phyloP scores from a whole-genome alignment of 805 yeast genomes.

The Wickerhamomyces chambardii region DNA sequence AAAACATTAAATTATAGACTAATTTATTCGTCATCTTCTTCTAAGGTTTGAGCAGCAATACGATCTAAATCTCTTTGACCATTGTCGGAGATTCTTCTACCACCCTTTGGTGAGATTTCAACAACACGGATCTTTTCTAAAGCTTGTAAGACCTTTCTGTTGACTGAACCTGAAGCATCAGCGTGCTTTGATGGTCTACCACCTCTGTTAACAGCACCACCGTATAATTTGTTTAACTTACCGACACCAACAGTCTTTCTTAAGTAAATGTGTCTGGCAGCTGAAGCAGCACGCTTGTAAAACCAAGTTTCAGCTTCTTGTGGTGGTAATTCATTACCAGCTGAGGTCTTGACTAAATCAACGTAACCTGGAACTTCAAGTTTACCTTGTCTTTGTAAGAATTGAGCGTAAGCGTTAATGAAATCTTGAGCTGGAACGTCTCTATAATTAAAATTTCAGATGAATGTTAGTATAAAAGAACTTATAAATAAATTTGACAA shows the following conservation, averaged over 20 bases:
- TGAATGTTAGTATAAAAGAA: neutral
- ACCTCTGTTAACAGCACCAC: slow-evolving; percentile 99
- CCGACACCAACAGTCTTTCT: slow-evolving; percentile 99
- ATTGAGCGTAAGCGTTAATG: slow-evolving; percentile 98
- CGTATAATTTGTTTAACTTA: slow-evolving; percentile 97
- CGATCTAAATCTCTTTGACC: slow-evolving; percentile 99
- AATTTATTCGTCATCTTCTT: slow-evolving; percentile 56
- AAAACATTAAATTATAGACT: neutral
- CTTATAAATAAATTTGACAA: too few relatives aligned
- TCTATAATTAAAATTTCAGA: slow-evolving; percentile 40
- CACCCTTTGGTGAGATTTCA: slow-evolving; percentile 96
- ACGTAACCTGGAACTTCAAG: slow-evolving; percentile 99
- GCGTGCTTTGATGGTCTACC: slow-evolving; percentile 97
- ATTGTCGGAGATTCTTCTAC: slow-evolving; percentile 98
- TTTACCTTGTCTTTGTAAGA: slow-evolving; percentile 99
- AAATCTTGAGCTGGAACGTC: slow-evolving; percentile 99
- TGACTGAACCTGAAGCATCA: slow-evolving; percentile 98
- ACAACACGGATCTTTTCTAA: slow-evolving; percentile 97
- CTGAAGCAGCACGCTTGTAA: slow-evolving; percentile 99
- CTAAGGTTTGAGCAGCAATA: slow-evolving; percentile 98
- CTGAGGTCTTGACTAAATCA: slow-evolving; percentile 98
- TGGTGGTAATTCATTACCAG: slow-evolving; percentile 99
- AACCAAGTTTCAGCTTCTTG: slow-evolving; percentile 99
- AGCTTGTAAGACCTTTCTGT: slow-evolving; percentile 98
- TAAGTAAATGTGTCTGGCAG: slow-evolving; percentile 99